Base-by-base conservation (phyloP, 73 alveolate genomes). In the Paraurostyla sp. region DNA sequence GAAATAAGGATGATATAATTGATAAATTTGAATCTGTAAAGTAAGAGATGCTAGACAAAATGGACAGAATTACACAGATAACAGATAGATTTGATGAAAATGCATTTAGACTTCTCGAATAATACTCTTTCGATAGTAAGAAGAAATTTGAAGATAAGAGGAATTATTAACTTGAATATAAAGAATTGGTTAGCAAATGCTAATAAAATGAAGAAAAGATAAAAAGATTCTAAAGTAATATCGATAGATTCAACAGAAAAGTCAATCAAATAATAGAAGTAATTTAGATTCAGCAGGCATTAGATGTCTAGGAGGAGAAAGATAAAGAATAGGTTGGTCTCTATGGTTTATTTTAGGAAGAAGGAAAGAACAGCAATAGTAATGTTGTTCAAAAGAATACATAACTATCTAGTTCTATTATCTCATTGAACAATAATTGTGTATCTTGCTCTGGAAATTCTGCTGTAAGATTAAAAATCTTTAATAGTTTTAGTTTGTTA, bases 401-500 rank as follows among this genome's bases (percentile, higher is more conserved):
- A 73, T n/a, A n/a, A n/a, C n/a, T n/a, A n/a, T n/a, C n/a, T n/a
- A n/a, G n/a, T n/a, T n/a, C n/a, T n/a, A 56, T 73, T 0, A 73
- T 73, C 0, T 13, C 48, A 2, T 27, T 73, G 22, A 73, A 73
- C 29, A 73, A 22, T 25, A 48, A 43, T 49, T 73, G 86, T 73
- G 71, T 73, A 25, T 73, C 86, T 48, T 73, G 86, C 86, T 73
- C 86, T 73, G 86, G 86, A 25, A 49, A 73, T 27, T 73, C 71
- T 20, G 4, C 86, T 4, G 86, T 73, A 73, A 73, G 59, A 22
- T 41, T 18, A 6, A 25, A 45, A 11, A 2, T 73, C 2, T 11
- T 3, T 43, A 7, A 25, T 23, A 3, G 18, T 36, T 48, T 4
- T 73, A 73, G 86, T 73, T 73, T 73, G 86, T 73, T 11, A 23